Evolutionary conservation across 1,284 basidiomycete genomes (phyloP), one percentile per base, ranked within the genome.

Genomic region (Calocybe gambosa): DNA sequence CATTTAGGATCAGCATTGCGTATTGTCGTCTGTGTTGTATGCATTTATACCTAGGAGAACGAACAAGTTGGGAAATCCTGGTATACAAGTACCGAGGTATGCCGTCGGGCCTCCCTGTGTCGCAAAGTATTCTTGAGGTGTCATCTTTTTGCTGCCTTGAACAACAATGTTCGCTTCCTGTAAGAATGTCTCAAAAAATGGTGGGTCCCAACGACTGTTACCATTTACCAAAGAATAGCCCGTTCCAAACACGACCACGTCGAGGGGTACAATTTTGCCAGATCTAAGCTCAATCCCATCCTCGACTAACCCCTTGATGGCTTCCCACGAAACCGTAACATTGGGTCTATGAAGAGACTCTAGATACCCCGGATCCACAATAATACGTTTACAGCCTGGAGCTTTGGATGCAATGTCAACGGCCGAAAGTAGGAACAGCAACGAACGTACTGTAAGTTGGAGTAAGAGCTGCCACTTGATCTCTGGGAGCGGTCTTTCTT

Each of bases 341-440:
- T 83, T 82, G 4, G 73, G 68, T 42, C 65, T 65, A 45, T 75
- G 63, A 31, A 83, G 62, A 28, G 67, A 63, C 28, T 70, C 60
- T 21, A 81, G 64, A 53, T 79, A 81, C 8, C 67, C 71, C 10
- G 75, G 71, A 53, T 82, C 75, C 39, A 75, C 61, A 20, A 81
- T 73, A 12, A 80, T 68, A 21, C 78, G 67, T 54, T 78, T 80
- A 58, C 77, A 80, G 38, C 75, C 75, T 16, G 71, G 69, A 42
- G 73, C 73, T 76, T 36, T 21, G 48, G 15, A 45, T 26, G 43
- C 23, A 23, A n/a, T 44, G 15, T 45, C 40, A 46, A 10, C 10
- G 15, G 39, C 36, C 10, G 16, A 26, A 39, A 35, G 10, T 13
- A 16, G 9, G 46, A 33, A 19, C 41, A 13, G 12, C 42, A 25